Conservation (phyloP, 306 rosid species). For the Quercus robur region DNA sequence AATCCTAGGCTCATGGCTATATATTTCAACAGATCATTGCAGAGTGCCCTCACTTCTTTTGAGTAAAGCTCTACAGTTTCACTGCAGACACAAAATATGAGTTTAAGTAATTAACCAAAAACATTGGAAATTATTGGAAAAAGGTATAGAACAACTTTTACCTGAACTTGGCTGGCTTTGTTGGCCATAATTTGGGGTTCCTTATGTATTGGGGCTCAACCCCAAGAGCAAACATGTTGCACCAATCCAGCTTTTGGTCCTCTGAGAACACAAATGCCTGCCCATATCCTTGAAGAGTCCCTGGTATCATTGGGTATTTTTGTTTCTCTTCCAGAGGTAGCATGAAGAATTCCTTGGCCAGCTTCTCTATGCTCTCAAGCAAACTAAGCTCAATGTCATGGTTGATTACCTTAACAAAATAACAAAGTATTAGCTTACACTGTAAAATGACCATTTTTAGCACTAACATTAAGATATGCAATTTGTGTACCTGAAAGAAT, state of each 20-base stretch:
- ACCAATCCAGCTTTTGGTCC: slow-evolving; percentile 95
- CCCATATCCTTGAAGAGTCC: slow-evolving; percentile 93
- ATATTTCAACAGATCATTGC: slow-evolving; percentile 56
- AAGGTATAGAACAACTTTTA: slow-evolving; percentile 12
- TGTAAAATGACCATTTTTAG: no score
- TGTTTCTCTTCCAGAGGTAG: slow-evolving; percentile 37
- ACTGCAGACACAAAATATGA: slow-evolving; percentile 34
- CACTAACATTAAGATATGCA: neutral
- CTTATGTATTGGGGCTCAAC: slow-evolving; percentile 60
- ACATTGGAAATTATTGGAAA: no score
- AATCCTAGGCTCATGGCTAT: slow-evolving; percentile 69
- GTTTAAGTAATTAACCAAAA: no score
- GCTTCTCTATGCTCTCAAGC: no score
- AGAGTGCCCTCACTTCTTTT: slow-evolving; percentile 54
- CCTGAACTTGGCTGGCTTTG: slow-evolving; percentile 68
- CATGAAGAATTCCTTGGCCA: no score
- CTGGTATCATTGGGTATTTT: slow-evolving; percentile 84
- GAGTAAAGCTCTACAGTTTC: slow-evolving; percentile 81
- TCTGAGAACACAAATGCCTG: slow-evolving; percentile 97
- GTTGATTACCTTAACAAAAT: no score
- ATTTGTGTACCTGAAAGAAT: neutral
- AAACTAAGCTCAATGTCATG: neutral
- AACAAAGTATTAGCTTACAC: no score
- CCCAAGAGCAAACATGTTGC: slow-evolving; percentile 98
- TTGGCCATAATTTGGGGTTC: slow-evolving; percentile 81